Conservation (phyloP, 345 rosid genomes). For the Anastatica hierochuntica region DNA sequence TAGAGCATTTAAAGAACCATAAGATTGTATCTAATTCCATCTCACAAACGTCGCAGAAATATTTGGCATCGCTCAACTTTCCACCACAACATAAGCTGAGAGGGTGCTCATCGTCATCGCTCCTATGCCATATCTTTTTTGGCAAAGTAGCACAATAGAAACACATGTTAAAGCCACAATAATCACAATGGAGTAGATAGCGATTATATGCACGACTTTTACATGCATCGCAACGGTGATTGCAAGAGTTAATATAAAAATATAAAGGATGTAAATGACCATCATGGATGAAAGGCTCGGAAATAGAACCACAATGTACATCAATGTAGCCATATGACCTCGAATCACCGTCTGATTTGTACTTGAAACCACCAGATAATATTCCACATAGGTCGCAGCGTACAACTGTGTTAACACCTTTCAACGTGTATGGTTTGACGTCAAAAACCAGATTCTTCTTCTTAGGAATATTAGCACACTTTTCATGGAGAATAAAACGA, state of each 20-base stretch:
- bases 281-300: background rate
- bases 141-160: background rate
- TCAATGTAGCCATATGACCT: background rate
- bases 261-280: slow-evolving; percentile 7
- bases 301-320: slow-evolving; percentile 4
- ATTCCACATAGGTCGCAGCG: background rate
- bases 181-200: background rate
- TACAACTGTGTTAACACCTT: background rate
- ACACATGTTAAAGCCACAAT: background rate
- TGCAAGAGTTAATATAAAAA: background rate
- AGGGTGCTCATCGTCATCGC: slow-evolving; percentile 11
- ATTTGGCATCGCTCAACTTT: background rate
- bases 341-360: background rate
- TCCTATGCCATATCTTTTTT: background rate
- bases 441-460: background rate
- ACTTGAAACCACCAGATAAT: background rate
- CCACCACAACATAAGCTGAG: background rate
- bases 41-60: slow-evolving; percentile 9
- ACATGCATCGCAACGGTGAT: background rate
- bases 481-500: background rate
- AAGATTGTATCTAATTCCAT: background rate
- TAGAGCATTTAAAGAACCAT: background rate
- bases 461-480: background rate
- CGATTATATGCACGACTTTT: too few relatives aligned
- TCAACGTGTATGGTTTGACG: background rate